Evolutionary conservation across 2,329 filamentous ascomycete genomes (phyloP).

Genomic region (Sordariomycetes sp.): DNA sequence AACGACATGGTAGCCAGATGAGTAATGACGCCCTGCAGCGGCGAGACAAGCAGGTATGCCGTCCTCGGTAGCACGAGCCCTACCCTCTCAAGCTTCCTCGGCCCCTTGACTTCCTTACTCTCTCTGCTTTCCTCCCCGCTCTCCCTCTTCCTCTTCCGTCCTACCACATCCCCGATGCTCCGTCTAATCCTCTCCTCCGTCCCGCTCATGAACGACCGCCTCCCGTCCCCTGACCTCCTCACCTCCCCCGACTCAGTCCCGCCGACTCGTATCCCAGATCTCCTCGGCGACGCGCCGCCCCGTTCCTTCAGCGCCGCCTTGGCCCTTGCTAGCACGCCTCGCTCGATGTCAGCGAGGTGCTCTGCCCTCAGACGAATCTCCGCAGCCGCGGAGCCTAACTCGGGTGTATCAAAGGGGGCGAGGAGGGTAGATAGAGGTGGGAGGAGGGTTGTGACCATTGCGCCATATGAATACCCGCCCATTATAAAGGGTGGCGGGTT

Average conservation of each 20-base stretch:
- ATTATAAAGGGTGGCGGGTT: slow-evolving; percentile 33
- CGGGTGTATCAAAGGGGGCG: slow-evolving; percentile 38
- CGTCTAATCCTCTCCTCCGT: slow-evolving; percentile 32
- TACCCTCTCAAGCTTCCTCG: slow-evolving; percentile 9
- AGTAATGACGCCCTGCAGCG: slow-evolving; percentile 46
- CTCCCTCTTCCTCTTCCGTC: slow-evolving; percentile 18
- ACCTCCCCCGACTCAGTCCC: slow-evolving; percentile 31
- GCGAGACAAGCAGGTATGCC: slow-evolving; percentile 56
- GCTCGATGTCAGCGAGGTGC: slow-evolving; percentile 52
- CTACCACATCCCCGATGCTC: slow-evolving; percentile 32
- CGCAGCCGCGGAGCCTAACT: slow-evolving; percentile 41
- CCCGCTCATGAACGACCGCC: slow-evolving; percentile 23
- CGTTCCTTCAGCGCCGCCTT: slow-evolving; percentile 9
- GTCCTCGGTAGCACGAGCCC: slow-evolving; percentile 22
- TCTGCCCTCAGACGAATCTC: slow-evolving; percentile 60
- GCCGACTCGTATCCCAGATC: slow-evolving; percentile 29
- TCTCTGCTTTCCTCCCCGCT: background rate
- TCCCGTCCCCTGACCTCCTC: slow-evolving; percentile 17
- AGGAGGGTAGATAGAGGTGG: slow-evolving; percentile 50
- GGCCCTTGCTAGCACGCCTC: slow-evolving; percentile 25
- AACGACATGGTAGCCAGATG: slow-evolving; percentile 50
- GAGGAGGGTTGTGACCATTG: slow-evolving; percentile 63
- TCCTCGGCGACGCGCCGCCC: slow-evolving; percentile 10
- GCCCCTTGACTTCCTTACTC: background rate
- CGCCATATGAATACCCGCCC: slow-evolving; percentile 84